Percentiles rank a stretch among this genome's conserved stretches.
Evolutionary conservation across 192 early-diverging fungal genomes (phyloP).

Genomic region (Geranomyces michiganensis): DNA sequence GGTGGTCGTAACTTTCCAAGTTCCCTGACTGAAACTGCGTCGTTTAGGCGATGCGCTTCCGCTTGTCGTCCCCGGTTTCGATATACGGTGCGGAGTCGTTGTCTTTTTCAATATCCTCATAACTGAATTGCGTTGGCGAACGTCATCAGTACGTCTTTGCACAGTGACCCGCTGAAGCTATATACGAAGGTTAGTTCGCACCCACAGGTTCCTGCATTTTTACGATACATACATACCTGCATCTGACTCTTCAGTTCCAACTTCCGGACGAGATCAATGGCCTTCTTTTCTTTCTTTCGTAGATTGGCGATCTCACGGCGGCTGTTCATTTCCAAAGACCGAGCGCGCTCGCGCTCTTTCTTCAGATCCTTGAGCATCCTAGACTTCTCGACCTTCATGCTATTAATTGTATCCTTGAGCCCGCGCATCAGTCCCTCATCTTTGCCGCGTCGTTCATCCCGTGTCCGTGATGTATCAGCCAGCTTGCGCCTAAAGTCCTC

Average conservation of each 20-base stretch:
- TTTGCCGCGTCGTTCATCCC: slow-evolving; percentile 31
- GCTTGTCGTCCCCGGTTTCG: slow-evolving; percentile 15
- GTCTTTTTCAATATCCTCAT: slow-evolving; percentile 41
- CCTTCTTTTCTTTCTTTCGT: slow-evolving; percentile 42
- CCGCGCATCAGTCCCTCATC: slow-evolving; percentile 64
- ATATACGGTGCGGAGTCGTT: slow-evolving; percentile 29
- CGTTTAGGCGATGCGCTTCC: slow-evolving; percentile 30
- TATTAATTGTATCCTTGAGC: slow-evolving; percentile 68
- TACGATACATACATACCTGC: too few relatives aligned
- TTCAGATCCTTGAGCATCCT: slow-evolving; percentile 76
- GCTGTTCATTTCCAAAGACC: slow-evolving; percentile 61
- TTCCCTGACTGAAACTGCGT: slow-evolving; percentile 7
- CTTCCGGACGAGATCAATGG: slow-evolving; percentile 43
- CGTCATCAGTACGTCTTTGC: slow-evolving; percentile 20
- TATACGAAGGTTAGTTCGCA: background rate
- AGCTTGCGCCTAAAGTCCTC: slow-evolving; percentile 41
- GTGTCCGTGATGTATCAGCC: slow-evolving; percentile 34
- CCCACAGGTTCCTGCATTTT: too few relatives aligned
- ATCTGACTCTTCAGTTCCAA: slow-evolving; percentile 44
- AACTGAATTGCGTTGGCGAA: slow-evolving; percentile 18
- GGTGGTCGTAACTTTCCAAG: slow-evolving; percentile 22
- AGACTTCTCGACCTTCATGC: slow-evolving; percentile 66
- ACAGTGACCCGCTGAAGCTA: slow-evolving; percentile 2
- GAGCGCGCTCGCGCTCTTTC: slow-evolving; percentile 62
- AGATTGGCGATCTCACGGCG: slow-evolving; percentile 55